These are phyloP conservation scores for Penicillium bialowiezense DNA, from an alignment of 495 filamentous ascomycete genomes.

Conservation along the genomic window DNA sequence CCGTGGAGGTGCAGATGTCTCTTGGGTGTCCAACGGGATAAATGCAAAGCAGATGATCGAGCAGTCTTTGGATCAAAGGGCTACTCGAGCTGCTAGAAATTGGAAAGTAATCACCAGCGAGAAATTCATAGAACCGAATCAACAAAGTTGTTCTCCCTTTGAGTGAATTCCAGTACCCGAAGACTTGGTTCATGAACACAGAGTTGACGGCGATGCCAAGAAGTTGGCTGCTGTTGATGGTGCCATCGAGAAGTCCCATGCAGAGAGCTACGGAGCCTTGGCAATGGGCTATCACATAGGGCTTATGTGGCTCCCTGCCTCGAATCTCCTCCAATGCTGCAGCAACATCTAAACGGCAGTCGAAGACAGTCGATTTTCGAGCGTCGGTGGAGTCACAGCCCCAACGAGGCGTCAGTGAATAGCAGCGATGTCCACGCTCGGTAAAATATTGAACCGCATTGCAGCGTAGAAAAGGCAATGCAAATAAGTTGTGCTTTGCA, in stretches of 20 bases:
- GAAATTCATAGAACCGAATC: slow-evolving; percentile 11
- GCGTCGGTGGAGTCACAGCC: slow-evolving; percentile 53
- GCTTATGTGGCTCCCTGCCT: slow-evolving; percentile 24
- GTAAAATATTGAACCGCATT: slow-evolving; percentile 67
- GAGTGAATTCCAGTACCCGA: slow-evolving; percentile 53
- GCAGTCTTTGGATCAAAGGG: slow-evolving; percentile 5
- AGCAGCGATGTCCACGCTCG: slow-evolving; percentile 56
- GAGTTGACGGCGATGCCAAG: slow-evolving; percentile 60
- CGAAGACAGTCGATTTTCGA: slow-evolving; percentile 55
- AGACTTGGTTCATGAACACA: slow-evolving; percentile 65
- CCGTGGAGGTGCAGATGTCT: slow-evolving; percentile 61
- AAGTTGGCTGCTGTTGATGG: slow-evolving; percentile 34
- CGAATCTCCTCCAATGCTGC: slow-evolving; percentile 58
- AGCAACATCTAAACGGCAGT: slow-evolving; percentile 59
- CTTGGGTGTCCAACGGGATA: slow-evolving; percentile 51
- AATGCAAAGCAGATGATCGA: slow-evolving; percentile 36
- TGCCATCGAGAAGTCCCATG: slow-evolving; percentile 62
- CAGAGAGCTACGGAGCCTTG: slow-evolving; percentile 61
- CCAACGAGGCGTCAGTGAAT: slow-evolving; percentile 58
- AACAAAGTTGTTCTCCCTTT: slow-evolving; percentile 52
- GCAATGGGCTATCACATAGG: slow-evolving; percentile 65
- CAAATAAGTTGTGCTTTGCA: slow-evolving; percentile 62
- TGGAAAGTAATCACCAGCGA: slow-evolving; percentile 14
- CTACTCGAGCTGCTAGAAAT: not conserved
- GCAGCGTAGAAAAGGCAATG: slow-evolving; percentile 61